Evolutionary conservation across 805 yeast genomes (phyloP), one percentile per base, ranked within the genome.

Genomic region (Ogataea degrootiae): DNA sequence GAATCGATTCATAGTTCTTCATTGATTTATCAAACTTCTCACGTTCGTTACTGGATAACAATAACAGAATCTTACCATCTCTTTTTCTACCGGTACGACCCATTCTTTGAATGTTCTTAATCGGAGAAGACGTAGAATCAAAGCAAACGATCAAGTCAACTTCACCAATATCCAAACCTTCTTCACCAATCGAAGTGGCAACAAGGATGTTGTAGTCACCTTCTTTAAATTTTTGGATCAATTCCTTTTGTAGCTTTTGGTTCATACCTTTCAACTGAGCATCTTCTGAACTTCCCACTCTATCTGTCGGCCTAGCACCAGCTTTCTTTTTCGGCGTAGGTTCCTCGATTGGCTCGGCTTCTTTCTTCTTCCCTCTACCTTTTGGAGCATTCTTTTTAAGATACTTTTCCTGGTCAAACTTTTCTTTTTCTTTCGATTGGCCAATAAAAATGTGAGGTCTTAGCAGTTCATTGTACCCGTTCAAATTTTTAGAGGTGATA

Each of bases 141-240:
- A 82, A 94, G 61, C 97, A 91, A 7, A 94, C 75, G 55, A 94
- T 92, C 57, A 94, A 63, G 65, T 94, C 99, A 45, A 94, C 99
- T 63, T 95, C 97, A 33, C 99, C 99, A 55, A 94, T 95, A 71
- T 94, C 99, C 54, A 94, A 74, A 40, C 99, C 99, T 72, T 94
- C 99, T 64, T 94, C 99, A 41, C 98, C 99, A 61, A 94, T 92
- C 0, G 97, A 90, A 0, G 99, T 94, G 5, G 98, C 97, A 6
- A 94, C 96, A 19, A 94, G 69, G 8, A 88, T 81, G 60, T 94
- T 95, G 58, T 79, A 79, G 1, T 66, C 72, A 7, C 96, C 97
- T 0, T 66, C 59, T 57, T 84, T 87, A 67, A 94, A 94, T 48
- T 82, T 73, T 31, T 76, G 75, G 29, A 94, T 83, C 11, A 88